Evolutionary conservation across 306 rosid species (phyloP).

Genomic region (Medicago ruthenica): DNA sequence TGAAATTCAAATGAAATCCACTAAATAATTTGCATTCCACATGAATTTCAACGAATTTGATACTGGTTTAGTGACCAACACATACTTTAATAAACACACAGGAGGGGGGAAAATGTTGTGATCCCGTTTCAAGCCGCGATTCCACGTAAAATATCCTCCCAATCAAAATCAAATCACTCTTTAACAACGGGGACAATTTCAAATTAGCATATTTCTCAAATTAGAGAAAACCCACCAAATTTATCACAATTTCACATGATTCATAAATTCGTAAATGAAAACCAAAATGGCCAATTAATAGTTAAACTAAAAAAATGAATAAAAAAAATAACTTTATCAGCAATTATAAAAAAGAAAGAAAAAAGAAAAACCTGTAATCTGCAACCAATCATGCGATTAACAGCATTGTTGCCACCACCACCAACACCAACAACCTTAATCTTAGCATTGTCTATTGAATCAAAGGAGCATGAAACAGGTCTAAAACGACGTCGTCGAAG

Average conservation of each 20-base stretch:
- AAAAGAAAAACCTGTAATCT: constrained; percentile 70
- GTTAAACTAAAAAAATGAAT: background rate
- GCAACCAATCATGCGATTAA: constrained; percentile 95
- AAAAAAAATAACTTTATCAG: background rate
- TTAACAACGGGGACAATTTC: no score
- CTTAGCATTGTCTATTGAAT: constrained; percentile 71
- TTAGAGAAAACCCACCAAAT: background rate
- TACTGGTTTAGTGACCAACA: background rate
- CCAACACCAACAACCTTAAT: constrained; percentile 96
- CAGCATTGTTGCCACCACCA: constrained; percentile 96
- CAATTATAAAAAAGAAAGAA: background rate
- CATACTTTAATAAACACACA: no score
- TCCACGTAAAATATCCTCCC: no score
- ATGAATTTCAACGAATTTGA: background rate
- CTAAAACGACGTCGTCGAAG: constrained; percentile 42
- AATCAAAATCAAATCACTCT: no score
- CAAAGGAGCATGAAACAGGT: constrained; percentile 59
- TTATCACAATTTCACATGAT: background rate
- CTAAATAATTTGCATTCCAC: background rate
- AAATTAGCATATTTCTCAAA: background rate
- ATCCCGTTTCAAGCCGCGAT: no score
- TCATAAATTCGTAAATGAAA: background rate
- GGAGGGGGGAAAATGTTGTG: no score
- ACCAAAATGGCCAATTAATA: constrained; percentile 3
- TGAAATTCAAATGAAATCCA: background rate